Evolutionary conservation across 176 grass and related monocot genomes (phyloP).

Genomic region (Aegilops bicornis): DNA sequence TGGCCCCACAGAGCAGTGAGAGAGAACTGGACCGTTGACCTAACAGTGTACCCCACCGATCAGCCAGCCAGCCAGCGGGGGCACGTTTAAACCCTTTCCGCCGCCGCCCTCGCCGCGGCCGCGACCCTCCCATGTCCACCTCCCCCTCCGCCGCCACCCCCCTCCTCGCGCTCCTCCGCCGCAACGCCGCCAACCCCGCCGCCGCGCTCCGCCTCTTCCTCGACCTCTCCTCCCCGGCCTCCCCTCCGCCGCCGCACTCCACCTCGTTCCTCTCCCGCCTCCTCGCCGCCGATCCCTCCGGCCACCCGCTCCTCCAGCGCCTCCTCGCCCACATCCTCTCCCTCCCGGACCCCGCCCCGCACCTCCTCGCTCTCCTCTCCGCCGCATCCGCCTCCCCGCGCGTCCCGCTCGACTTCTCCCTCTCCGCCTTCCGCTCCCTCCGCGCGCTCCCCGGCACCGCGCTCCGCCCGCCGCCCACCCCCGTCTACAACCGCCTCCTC

Average conservation of each 20-base stretch:
- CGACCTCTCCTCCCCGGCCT: slow-evolving; percentile 53
- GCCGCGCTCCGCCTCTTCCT: slow-evolving; percentile 64
- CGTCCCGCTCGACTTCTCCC: slow-evolving; percentile 45
- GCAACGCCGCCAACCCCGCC: slow-evolving; percentile 51
- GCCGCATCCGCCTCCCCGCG: slow-evolving; percentile 10
- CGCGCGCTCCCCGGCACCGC: slow-evolving; percentile 51
- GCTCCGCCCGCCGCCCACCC: slow-evolving; percentile 43
- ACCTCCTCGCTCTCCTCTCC: slow-evolving; percentile 40
- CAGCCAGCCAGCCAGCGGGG: slow-evolving; percentile 11
- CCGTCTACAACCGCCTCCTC: slow-evolving; percentile 76
- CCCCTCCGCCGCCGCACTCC: slow-evolving; percentile 17
- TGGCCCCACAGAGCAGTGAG: slow-evolving; percentile 18
- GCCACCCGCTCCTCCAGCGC: slow-evolving; percentile 40
- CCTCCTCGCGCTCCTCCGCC: slow-evolving; percentile 51
- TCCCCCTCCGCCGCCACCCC: slow-evolving; percentile 47
- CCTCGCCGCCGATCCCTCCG: slow-evolving; percentile 46
- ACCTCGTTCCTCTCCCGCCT: slow-evolving; percentile 47
- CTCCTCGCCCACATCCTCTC: slow-evolving; percentile 50
- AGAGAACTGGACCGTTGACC: slow-evolving; percentile 17
- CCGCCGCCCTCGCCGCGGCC: slow-evolving; percentile 23
- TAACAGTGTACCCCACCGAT: neutral
- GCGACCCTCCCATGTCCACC: slow-evolving; percentile 53
- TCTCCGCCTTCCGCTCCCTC: slow-evolving; percentile 66
- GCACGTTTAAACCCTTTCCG: slow-evolving; percentile 40
- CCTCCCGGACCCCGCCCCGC: slow-evolving; percentile 38